These are phyloP conservation scores for Debaryomycetaceae sp. DNA, from an alignment of 1,139 yeast species.

Conservation along the genomic window DNA sequence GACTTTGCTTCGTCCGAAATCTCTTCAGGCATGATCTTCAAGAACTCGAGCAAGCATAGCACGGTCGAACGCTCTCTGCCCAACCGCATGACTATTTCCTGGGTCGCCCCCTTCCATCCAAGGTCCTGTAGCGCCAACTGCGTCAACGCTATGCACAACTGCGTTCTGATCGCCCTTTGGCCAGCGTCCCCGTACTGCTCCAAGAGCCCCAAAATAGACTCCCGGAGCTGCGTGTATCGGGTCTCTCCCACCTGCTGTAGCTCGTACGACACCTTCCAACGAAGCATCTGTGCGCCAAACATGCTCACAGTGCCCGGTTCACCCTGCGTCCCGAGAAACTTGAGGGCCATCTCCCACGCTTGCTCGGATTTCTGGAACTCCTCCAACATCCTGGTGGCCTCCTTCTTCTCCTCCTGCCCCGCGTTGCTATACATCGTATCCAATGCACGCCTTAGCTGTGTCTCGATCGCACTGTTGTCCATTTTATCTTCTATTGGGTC, in stretches of 20 bases:
- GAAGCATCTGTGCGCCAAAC: constrained; percentile 87
- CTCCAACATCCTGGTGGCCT: constrained; percentile 68
- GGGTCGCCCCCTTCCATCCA: constrained; percentile 68
- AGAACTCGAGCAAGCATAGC: constrained; percentile 58
- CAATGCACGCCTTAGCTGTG: constrained; percentile 47
- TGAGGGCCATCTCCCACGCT: constrained; percentile 60
- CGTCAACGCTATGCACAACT: constrained; percentile 75
- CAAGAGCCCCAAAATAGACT: constrained; percentile 57
- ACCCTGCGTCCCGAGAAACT: constrained; percentile 20
- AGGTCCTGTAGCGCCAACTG: constrained; percentile 76
- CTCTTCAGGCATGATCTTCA: constrained; percentile 90
- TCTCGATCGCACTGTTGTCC: constrained; percentile 9
- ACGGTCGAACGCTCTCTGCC: constrained; percentile 22
- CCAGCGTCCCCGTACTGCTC: constrained; percentile 40
- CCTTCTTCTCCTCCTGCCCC: constrained; percentile 47
- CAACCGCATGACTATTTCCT: constrained; percentile 58
- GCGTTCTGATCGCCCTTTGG: constrained; percentile 66
- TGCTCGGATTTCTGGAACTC: constrained; percentile 74
- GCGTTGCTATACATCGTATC: constrained; percentile 59
- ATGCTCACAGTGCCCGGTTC: constrained; percentile 41
- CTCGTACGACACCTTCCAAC: constrained; percentile 83
- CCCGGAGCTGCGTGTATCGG: constrained; percentile 53
- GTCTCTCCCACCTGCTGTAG: constrained; percentile 66
- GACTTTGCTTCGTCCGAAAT: constrained; percentile 73
- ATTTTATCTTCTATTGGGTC: constrained; percentile 1